Evolutionary conservation across 2,329 filamentous ascomycete species (phyloP).

Genomic region (Fusarium sp.): DNA sequence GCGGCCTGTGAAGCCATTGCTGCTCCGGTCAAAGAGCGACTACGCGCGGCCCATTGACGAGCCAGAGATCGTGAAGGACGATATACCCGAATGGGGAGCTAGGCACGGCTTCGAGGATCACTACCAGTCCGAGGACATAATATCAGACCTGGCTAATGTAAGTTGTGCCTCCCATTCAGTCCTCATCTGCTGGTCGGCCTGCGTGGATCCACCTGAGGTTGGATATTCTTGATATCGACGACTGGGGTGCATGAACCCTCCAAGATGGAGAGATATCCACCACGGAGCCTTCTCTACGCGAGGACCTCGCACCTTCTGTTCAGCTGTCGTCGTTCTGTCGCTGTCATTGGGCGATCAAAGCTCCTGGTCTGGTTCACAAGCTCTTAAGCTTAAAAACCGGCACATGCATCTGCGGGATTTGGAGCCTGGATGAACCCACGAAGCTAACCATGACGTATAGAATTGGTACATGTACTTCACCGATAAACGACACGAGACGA

Average conservation of each 20-base stretch:
- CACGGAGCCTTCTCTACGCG: background rate
- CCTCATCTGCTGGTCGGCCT: conserved; percentile 18
- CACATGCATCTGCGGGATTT: background rate
- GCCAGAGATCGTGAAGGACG: conserved; percentile 57
- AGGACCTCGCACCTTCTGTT: background rate
- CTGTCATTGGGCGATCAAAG: background rate
- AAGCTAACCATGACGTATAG: conserved; percentile 57
- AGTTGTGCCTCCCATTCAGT: conserved; percentile 51
- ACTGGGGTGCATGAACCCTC: conserved; percentile 5
- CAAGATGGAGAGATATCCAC: background rate
- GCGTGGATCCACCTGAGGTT: conserved; percentile 51
- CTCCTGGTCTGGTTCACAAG: background rate
- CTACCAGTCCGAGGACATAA: conserved; percentile 90
- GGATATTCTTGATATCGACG: conserved; percentile 8
- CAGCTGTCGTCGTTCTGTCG: background rate
- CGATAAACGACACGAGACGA: conserved; percentile 96
- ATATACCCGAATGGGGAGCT: conserved; percentile 66
- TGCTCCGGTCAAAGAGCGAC: conserved; percentile 70
- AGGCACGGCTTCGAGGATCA: conserved; percentile 94
- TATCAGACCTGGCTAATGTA: conserved; percentile 84
- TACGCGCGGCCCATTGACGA: conserved; percentile 58
- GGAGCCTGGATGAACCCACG: background rate
- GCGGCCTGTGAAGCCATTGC: conserved; percentile 61
- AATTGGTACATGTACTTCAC: conserved; percentile 99
- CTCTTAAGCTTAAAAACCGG: background rate